Evolutionary conservation across 768 basidiomycete species (phyloP).

Genomic region (Boletellus ananiceps): DNA sequence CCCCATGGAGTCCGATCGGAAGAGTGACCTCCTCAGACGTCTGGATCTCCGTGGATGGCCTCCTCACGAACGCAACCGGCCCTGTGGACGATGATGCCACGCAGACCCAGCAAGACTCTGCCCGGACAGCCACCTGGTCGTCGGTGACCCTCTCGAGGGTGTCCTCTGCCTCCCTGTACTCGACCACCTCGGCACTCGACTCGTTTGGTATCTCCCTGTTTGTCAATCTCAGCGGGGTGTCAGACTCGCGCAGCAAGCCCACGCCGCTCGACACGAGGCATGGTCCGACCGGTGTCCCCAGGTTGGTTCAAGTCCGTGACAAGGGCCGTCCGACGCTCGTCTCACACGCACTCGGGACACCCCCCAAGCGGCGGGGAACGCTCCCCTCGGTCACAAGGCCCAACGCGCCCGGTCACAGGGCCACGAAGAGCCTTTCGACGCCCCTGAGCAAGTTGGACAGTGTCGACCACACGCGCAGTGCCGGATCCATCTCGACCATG

Average conservation of each 20-base stretch:
- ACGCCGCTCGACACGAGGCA: neutral
- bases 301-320: neutral
- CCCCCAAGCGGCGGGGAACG: constrained; percentile 14
- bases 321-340: neutral
- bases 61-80: constrained; percentile 15
- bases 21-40: constrained; percentile 5
- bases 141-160: constrained; percentile 2
- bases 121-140: neutral
- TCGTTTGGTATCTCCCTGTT: constrained; percentile 18
- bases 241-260: neutral
- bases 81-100: neutral
- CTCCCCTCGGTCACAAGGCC: constrained; percentile 4
- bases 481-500: constrained; percentile 25
- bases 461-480: constrained; percentile 8
- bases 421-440: constrained; percentile 15
- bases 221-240: constrained; percentile 7
- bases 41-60: constrained; percentile 24
- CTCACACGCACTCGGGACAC: neutral
- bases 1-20: constrained; percentile 29
- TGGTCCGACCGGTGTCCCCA: neutral
- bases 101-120: too few relatives aligned
- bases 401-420: neutral
- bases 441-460: constrained; percentile 10
- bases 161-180: constrained; percentile 7
- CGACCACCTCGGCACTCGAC: constrained; percentile 14